These are phyloP conservation scores for Galerina sulciceps DNA, from an alignment of 768 basidiomycete genomes.

Conservation along the genomic window DNA sequence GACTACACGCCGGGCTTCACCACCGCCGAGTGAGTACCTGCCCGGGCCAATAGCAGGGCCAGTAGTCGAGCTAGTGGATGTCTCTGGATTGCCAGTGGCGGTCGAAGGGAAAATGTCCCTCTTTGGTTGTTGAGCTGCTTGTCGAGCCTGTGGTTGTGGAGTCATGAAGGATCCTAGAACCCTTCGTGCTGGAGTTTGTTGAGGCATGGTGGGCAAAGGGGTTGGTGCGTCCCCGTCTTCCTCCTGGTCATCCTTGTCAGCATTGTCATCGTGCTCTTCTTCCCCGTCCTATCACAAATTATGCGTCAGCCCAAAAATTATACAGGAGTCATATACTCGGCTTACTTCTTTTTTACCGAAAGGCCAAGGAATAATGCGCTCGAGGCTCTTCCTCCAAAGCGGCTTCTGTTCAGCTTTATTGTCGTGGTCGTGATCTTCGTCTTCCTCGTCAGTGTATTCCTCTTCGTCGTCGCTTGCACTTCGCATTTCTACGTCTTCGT, in stretches of 20 bases:
- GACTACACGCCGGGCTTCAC: constrained; percentile 50
- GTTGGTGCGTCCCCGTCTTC: constrained; percentile 22
- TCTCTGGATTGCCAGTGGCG: background rate
- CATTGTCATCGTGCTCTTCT: constrained; percentile 25
- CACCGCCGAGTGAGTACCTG: constrained; percentile 49
- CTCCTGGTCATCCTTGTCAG: constrained; percentile 18
- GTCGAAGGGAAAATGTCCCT: constrained; percentile 16
- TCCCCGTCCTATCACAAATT: constrained; percentile 9
- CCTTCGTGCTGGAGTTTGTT: constrained; percentile 34
- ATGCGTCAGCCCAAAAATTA: background rate
- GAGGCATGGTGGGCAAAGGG: constrained; percentile 16
- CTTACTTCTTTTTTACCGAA: constrained; percentile 35
- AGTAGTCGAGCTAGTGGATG: constrained; percentile 7
- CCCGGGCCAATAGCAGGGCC: constrained; percentile 20
- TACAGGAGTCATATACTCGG: background rate
- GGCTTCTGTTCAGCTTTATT: constrained; percentile 33
- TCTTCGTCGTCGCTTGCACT: constrained; percentile 14
- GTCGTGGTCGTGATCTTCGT: constrained; percentile 32
- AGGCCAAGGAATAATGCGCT: constrained; percentile 42
- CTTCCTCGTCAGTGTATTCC: constrained; percentile 30
- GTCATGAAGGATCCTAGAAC: constrained; percentile 57
- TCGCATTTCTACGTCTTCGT: constrained; percentile 25
- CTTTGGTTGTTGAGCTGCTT: constrained; percentile 2
- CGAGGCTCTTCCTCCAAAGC: constrained; percentile 48
- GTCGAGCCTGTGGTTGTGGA: constrained; percentile 44